Conservation (phyloP, 345 rosid species). For the Reutealis trisperma region DNA sequence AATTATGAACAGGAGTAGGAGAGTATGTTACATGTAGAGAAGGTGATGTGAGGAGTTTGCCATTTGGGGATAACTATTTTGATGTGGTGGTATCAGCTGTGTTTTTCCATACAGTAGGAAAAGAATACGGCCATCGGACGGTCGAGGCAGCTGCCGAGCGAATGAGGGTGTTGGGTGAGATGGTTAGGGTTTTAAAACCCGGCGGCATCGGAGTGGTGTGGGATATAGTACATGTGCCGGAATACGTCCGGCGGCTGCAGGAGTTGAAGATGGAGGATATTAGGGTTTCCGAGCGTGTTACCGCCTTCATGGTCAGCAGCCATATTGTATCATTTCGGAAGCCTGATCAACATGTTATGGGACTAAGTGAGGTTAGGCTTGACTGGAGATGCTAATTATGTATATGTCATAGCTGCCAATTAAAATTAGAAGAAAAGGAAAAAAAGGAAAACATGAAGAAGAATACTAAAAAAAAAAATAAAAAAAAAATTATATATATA, state of each 20-base stretch:
- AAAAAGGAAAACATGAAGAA: background rate
- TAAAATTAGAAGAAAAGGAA: background rate
- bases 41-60: slow-evolving; percentile 82
- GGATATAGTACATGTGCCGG: slow-evolving; percentile 85
- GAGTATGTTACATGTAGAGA: slow-evolving; percentile 94
- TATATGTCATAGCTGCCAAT: background rate
- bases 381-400: slow-evolving; percentile 38
- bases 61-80: slow-evolving; percentile 78
- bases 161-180: slow-evolving; percentile 77
- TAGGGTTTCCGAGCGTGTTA: slow-evolving; percentile 73
- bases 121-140: slow-evolving; percentile 77
- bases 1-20: slow-evolving; percentile 59
- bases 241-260: slow-evolving; percentile 71
- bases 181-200: slow-evolving; percentile 85
- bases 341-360: slow-evolving; percentile 65
- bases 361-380: slow-evolving; percentile 58
- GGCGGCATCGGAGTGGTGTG: slow-evolving; percentile 79
- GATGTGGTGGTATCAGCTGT: slow-evolving; percentile 93
- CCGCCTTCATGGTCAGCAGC: slow-evolving; percentile 93
- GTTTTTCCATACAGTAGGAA: slow-evolving; percentile 80
- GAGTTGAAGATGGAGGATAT: slow-evolving; percentile 92
- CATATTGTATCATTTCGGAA: slow-evolving; percentile 82
- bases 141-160: slow-evolving; percentile 95
- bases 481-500: background rate
- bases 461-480: background rate